Evolutionary conservation across 2,329 filamentous ascomycete species (phyloP), one percentile per base, ranked within the genome.

Genomic region (Exophiala sp.): DNA sequence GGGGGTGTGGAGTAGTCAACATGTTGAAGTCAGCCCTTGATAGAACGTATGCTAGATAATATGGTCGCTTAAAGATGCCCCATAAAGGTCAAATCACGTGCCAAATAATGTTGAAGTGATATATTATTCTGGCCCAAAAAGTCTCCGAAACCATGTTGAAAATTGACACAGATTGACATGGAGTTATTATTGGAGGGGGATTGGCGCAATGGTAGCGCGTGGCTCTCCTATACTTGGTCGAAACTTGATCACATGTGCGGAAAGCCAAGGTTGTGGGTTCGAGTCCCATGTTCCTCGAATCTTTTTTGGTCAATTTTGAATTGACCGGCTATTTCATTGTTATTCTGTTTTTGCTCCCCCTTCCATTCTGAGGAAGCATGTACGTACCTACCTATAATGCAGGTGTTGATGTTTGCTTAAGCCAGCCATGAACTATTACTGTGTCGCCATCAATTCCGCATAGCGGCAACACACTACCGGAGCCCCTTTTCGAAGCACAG

Each of bases 201-300:
- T 59, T 61, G 57, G 58, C 58, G 58, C 58, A 61, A 61, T 61
- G 59, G 59, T 61, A 61, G 59, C 59, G 59, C 59, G 58, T 60
- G 56, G 59, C 58, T 60, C 59, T 60, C 59, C 58, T 61, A 59
- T 16, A 13, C n/a, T 39, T 11, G 32, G 21, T n/a, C n/a, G 10
- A 9, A n/a, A 19, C 7, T 46, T 21, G 42, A n/a, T 34, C 30
- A 6, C n/a, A 27, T 37, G 7, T 18, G 34, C 19, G 13, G 23
- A n/a, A 60, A 60, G 58, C 58, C 53, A 59, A 60, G 58, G 58
- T 57, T 60, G 58, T 44, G 58, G 56, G 58, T 60, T 60, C 58
- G 58, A 60, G 58, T 60, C 55, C 55, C 55, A 40, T 58, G 55
- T 54, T 53, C 43, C 46, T 59, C 57, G 57, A n/a, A 27, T 39